Evolutionary conservation across 306 rosid genomes (phyloP).

Genomic region (Fragaria nilgerrensis): DNA sequence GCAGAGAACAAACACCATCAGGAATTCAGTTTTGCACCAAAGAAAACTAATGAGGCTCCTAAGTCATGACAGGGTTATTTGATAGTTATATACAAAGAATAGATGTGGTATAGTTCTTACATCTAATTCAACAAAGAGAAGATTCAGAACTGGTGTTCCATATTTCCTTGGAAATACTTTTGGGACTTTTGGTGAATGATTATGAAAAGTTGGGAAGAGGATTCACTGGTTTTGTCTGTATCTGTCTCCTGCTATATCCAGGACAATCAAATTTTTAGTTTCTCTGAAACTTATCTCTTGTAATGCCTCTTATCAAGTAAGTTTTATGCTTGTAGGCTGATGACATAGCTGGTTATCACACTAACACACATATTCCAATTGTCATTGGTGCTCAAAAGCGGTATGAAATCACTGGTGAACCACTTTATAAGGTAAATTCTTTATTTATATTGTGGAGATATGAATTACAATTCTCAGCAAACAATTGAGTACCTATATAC

Average conservation of each 20-base stretch:
- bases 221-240: background rate
- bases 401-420: slow-evolving; percentile 84
- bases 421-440: slow-evolving; percentile 67
- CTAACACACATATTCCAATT: slow-evolving; percentile 85
- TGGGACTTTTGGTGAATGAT: background rate
- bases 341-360: slow-evolving; percentile 65
- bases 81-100: background rate
- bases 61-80: background rate
- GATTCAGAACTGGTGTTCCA: background rate
- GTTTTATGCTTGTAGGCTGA: slow-evolving; percentile 49
- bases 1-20: background rate
- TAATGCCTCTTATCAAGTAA: slow-evolving; percentile 2
- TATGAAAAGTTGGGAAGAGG: background rate
- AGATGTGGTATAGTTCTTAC: background rate
- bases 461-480: slow-evolving; percentile 5
- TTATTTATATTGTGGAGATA: slow-evolving; percentile 8
- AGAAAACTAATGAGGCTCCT: background rate
- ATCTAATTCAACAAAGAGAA: background rate
- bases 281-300: background rate
- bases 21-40: background rate
- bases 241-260: background rate
- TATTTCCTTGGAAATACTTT: background rate
- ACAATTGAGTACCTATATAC: slow-evolving; percentile 11
- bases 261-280: background rate
- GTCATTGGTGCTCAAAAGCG: slow-evolving; percentile 88